Evolutionary conservation across 495 filamentous ascomycete species (phyloP).

Genomic region (Talaromyces nanjingensis): DNA sequence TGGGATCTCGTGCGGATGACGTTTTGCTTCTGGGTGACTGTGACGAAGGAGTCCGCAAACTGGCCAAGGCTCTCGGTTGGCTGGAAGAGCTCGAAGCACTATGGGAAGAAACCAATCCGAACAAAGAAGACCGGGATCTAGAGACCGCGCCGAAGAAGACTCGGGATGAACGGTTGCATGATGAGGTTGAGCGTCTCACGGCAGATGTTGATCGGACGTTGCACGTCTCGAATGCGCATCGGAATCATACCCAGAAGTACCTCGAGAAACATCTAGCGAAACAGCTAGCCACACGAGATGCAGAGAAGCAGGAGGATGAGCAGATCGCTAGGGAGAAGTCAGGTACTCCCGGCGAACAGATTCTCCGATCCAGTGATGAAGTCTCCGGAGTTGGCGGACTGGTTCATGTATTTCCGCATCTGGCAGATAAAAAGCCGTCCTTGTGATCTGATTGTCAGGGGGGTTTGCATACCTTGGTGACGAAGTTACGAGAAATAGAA

Average conservation of each 20-base stretch:
- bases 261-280: conserved; percentile 16
- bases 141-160: conserved; percentile 27
- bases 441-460: neutral
- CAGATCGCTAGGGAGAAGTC: neutral
- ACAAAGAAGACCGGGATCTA: conserved; percentile 24
- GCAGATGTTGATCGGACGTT: conserved; percentile 46
- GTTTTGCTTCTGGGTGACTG: conserved; percentile 69
- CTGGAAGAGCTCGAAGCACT: conserved; percentile 69
- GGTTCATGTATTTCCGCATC: conserved; percentile 40
- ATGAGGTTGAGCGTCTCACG: conserved; percentile 47
- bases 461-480: neutral
- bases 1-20: conserved; percentile 72
- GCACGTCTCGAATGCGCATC: conserved; percentile 39
- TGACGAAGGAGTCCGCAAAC: conserved; percentile 73
- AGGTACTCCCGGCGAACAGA: neutral
- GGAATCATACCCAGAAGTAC: conserved; percentile 30
- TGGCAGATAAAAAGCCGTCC: conserved; percentile 18
- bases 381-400: conserved; percentile 15
- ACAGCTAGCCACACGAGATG: conserved; percentile 3
- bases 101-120: conserved; percentile 51
- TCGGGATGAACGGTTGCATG: conserved; percentile 48
- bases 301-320: neutral
- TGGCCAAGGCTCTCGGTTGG: conserved; percentile 83
- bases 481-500: neutral
- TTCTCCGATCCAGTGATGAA: neutral